Evolutionary conservation across 768 basidiomycete genomes (phyloP), one percentile per base, ranked within the genome.

Genomic region (Suillus plorans): DNA sequence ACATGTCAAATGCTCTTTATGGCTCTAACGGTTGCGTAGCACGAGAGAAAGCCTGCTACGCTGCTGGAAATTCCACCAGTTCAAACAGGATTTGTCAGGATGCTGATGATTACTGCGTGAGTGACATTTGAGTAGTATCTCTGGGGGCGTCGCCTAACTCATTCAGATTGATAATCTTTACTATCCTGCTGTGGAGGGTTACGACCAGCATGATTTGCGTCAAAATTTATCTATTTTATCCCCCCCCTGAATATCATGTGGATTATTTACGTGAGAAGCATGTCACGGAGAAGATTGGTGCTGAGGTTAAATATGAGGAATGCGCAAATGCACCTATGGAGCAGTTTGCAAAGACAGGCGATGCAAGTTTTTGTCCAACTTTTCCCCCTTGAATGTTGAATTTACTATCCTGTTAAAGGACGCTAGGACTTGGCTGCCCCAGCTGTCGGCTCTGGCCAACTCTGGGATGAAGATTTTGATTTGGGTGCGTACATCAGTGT

Each of bases 241-340:
- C 73, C 87, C 87, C 88, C 6, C 84, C 87, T 0, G 80, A 85
- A 53, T 86, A 80, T 64, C 88, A 88, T 63, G 66, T 84, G 50
- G 74, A 76, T 13, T 87, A 84, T 66, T 74, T 89, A 22, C 68
- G 63, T 1, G 70, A 72, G n/a, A 45, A 78, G 0, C 66, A 72
- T 4, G 77, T 85, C 16, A 67, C 77, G 71, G 71, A 69, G 22
- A 72, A 69, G 62, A 89, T 89, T 49, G 88, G 89, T 7, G 88
- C 88, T 0, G 76, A 85, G 64, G 68, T 70, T 28, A 69, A 65
- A 1, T 89, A 87, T 68, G 56, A 67, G 9, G 83, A 86, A 66
- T 90, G 88, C 60, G 81, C 64, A 69, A 81, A 0, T 80, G 31
- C 31, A 31, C 84, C 0, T 81, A 76, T 52, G 64, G 71, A 8